Conservation (phyloP, 176 grass and related monocot genomes). For the Zea luxurians region DNA sequence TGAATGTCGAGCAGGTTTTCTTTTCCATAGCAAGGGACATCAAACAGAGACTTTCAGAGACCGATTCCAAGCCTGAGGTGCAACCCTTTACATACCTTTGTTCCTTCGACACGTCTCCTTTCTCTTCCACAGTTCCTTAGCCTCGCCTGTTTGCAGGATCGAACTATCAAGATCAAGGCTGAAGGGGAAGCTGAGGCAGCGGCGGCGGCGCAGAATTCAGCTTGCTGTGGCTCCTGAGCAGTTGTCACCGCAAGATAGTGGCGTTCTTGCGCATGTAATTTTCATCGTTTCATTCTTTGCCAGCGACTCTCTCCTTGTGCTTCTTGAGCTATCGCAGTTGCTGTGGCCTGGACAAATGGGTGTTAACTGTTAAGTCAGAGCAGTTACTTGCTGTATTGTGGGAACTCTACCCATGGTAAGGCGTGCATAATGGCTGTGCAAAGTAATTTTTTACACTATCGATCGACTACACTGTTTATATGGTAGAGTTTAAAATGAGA, state of each 20-base stretch:
- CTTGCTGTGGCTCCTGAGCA: conserved; percentile 54
- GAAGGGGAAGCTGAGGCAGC: conserved; percentile 31
- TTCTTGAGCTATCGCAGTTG: conserved; percentile 38
- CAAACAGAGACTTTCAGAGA: conserved; percentile 69
- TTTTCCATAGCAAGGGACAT: conserved; percentile 74
- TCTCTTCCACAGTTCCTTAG: background rate
- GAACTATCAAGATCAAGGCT: conserved; percentile 53
- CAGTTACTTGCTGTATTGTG: conserved; percentile 40
- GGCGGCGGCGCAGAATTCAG: conserved; percentile 41
- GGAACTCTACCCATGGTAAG: conserved; percentile 25
- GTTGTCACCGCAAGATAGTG: background rate
- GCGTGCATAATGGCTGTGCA: too few relatives aligned
- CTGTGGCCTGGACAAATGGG: conserved; percentile 43
- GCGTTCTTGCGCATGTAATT: conserved; percentile 43
- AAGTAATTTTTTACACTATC: too few relatives aligned
- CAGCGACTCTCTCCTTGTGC: conserved; percentile 36
- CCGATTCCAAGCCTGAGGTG: conserved; percentile 61
- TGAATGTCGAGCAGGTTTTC: conserved; percentile 81
- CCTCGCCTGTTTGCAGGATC: conserved; percentile 34
- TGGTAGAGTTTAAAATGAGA: too few relatives aligned
- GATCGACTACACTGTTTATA: too few relatives aligned
- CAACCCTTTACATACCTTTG: background rate
- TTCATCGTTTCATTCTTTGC: conserved; percentile 47
- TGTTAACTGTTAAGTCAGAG: conserved; percentile 33
- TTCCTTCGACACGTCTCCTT: background rate